Conservation (phyloP, 2,329 filamentous ascomycete species). For the Lachnellula occidentalis region DNA sequence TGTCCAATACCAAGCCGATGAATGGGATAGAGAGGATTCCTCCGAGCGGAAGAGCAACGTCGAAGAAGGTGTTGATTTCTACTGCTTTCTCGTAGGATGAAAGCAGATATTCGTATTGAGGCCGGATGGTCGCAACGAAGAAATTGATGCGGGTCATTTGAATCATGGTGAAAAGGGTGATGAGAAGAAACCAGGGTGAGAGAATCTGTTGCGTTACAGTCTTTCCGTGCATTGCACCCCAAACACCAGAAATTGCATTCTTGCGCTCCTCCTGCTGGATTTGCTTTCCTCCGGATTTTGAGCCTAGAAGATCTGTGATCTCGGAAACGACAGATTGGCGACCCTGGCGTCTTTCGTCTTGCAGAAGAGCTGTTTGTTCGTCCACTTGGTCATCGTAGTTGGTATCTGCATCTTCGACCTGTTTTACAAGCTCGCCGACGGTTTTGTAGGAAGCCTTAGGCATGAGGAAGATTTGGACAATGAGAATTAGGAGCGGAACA, state of each 20-base stretch:
- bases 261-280: conserved; percentile 62
- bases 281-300: conserved; percentile 57
- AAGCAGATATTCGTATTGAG: conserved; percentile 76
- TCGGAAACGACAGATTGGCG: conserved; percentile 46
- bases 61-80: conserved; percentile 77
- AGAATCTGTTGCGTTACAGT: conserved; percentile 67
- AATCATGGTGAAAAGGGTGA: conserved; percentile 70
- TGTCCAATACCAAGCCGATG: conserved; percentile 75
- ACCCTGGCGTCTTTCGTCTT: conserved; percentile 44
- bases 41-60: conserved; percentile 76
- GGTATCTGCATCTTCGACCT: conserved; percentile 52
- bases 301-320: conserved; percentile 68
- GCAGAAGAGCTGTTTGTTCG: conserved; percentile 36
- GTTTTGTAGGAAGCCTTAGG: conserved; percentile 77
- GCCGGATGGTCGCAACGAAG: conserved; percentile 80
- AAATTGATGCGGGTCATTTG: conserved; percentile 85
- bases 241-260: conserved; percentile 65
- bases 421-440: conserved; percentile 72
- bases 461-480: conserved; percentile 66
- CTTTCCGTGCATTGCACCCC: conserved; percentile 75
- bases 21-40: conserved; percentile 83
- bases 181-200: conserved; percentile 79
- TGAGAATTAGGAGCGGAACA: conserved; percentile 61
- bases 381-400: conserved; percentile 51
- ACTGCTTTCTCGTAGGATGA: conserved; percentile 54